Evolutionary conservation across 2,329 filamentous ascomycete genomes (phyloP), one percentile per base, ranked within the genome.

Genomic region (Botryosphaeria dothidea): DNA sequence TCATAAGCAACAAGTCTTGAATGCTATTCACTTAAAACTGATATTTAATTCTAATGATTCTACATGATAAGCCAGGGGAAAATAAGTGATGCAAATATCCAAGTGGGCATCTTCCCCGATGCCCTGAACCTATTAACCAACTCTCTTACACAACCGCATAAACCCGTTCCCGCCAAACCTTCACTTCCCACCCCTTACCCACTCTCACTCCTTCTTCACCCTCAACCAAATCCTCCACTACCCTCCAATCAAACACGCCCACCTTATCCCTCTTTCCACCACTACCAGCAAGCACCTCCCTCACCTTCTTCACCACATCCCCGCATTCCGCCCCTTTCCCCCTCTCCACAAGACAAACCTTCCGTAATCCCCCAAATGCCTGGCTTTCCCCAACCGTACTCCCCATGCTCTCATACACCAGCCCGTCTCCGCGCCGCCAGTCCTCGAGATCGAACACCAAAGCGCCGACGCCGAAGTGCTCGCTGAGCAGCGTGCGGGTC

Each of bases 151-250:
- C 21, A 51, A 34, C 15, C 13, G 6, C 2, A 8, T 3, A 15
- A 23, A 54, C 23, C 19, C 31, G 15, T 9, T 7, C 11, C 15
- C 23, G 15, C 52, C 52, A 57, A 57, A 57, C 36, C 34, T 21
- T 5, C 34, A 34, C 27, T 21, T 27, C 56, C 56, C 56, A 46
- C 11, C 41, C 9, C 5, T 38, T n/a, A n/a, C n/a, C n/a, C 54
- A n/a, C 25, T 29, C 23, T 21, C 36, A 11, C 1, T 21, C 17
- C 36, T 7, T 27, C 38, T 5, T 9, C 56, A 4, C 19, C 45
- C 41, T 61, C 36, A 36, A 57, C 57, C 58, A 62, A 51, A 4
- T 62, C 58, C 31, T 51, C 58, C 58, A 62, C 8, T 2, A 62
- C 31, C 29, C 45, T 51, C 58, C 58, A 62, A 51, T 62, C 45